phyloP scores from a whole-genome alignment of 2,329 filamentous ascomycete genomes.

The Trichoderma aggressivum region DNA sequence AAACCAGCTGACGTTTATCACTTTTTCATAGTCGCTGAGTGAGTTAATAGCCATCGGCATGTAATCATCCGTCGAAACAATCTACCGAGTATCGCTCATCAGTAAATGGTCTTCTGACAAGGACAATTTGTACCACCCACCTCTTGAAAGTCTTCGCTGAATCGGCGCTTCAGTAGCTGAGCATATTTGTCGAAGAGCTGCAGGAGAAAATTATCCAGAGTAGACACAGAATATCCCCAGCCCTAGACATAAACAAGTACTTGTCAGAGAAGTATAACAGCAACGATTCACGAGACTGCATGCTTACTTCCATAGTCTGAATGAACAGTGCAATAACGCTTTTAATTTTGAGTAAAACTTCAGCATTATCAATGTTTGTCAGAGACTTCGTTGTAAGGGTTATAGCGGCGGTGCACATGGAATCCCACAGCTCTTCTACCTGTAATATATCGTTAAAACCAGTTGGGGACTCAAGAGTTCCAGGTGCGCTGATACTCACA shows the following conservation, averaged over 20 bases:
- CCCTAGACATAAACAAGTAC: slow-evolving; percentile 60
- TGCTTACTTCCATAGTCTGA: slow-evolving; percentile 87
- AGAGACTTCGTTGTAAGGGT: slow-evolving; percentile 76
- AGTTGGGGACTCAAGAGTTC: background rate
- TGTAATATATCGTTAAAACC: slow-evolving; percentile 33
- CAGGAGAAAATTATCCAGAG: slow-evolving; percentile 81
- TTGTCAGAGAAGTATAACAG: background rate
- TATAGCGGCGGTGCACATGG: slow-evolving; percentile 88
- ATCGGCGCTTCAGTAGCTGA: slow-evolving; percentile 81
- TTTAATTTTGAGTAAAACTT: slow-evolving; percentile 91
- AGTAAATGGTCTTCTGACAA: background rate
- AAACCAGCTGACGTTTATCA: slow-evolving; percentile 96
- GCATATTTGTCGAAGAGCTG: slow-evolving; percentile 91
- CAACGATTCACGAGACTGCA: background rate
- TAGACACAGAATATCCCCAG: slow-evolving; percentile 82
- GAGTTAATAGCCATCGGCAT: slow-evolving; percentile 99
- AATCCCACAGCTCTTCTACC: slow-evolving; percentile 98
- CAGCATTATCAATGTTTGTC: slow-evolving; percentile 77
- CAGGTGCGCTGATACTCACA: slow-evolving; percentile 47
- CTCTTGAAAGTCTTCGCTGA: slow-evolving; percentile 95
- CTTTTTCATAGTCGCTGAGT: slow-evolving; percentile 88
- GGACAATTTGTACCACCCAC: slow-evolving; percentile 39
- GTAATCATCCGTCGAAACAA: slow-evolving; percentile 91
- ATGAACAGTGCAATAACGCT: slow-evolving; percentile 91
- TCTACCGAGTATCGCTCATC: slow-evolving; percentile 38